Percentiles rank a stretch among this genome's conserved stretches.
phyloP scores from a whole-genome alignment of 139 green algal species.

The Chlamydomonas urium region DNA sequence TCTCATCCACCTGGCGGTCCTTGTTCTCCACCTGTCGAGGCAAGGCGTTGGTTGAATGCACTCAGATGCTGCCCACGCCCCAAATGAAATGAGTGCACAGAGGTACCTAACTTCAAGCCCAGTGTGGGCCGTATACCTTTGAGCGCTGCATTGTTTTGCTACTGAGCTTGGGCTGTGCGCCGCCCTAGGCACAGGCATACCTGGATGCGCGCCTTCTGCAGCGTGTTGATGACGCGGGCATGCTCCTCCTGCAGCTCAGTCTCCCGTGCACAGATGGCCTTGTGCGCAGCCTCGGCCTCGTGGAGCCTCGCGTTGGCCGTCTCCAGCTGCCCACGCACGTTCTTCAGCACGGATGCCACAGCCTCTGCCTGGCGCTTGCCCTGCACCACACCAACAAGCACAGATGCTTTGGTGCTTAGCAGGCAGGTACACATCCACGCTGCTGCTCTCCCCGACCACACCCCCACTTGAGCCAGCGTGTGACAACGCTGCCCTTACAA shows the following conservation, averaged over 20 bases:
- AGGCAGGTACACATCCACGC: background rate
- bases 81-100: too few relatives aligned
- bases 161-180: too few relatives aligned
- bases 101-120: too few relatives aligned
- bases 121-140: too few relatives aligned
- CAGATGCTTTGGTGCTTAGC: background rate
- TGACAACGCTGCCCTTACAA: too few relatives aligned
- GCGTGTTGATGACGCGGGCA: constrained; percentile 24
- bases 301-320: constrained; percentile 19
- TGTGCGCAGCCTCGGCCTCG: constrained; percentile 26
- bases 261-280: background rate
- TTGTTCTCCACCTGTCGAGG: constrained; percentile 46
- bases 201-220: constrained; percentile 39
- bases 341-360: constrained; percentile 35
- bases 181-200: too few relatives aligned
- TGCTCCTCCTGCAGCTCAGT: constrained; percentile 43
- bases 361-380: constrained; percentile 36
- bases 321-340: constrained; percentile 39
- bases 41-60: background rate
- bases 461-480: too few relatives aligned
- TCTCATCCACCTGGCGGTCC: constrained; percentile 58
- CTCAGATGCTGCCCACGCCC: too few relatives aligned
- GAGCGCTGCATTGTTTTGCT: too few relatives aligned
- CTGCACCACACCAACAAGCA: background rate
- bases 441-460: too few relatives aligned